Conservation (phyloP, 2,329 filamentous ascomycete species). For the Sporothrix variecibatus region DNA sequence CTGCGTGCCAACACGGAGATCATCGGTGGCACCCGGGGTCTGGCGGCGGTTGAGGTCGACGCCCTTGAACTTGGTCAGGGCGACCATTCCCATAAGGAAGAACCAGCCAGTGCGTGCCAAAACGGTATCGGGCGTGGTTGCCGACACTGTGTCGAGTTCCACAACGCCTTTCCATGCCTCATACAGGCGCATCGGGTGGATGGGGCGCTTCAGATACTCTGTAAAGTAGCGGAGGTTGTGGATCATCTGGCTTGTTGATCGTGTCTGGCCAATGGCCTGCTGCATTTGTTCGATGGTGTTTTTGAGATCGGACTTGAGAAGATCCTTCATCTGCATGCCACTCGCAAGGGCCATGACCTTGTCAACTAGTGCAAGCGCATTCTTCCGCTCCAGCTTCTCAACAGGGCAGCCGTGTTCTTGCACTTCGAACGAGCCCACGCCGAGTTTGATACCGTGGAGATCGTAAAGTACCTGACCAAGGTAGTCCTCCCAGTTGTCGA, state of each 20-base stretch:
- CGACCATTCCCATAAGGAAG: constrained; percentile 85
- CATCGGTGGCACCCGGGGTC: constrained; percentile 77
- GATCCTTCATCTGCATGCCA: constrained; percentile 83
- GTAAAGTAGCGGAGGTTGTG: constrained; percentile 84
- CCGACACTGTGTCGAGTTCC: constrained; percentile 69
- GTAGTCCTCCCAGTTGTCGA: constrained; percentile 83
- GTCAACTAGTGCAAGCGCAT: constrained; percentile 79
- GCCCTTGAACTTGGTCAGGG: constrained; percentile 78
- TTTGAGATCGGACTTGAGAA: constrained; percentile 89
- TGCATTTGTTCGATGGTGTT: constrained; percentile 92
- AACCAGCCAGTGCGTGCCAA: constrained; percentile 87
- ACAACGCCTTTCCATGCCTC: constrained; percentile 78
- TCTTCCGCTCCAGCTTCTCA: constrained; percentile 76
- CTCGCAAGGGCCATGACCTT: constrained; percentile 80
- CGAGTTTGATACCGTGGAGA: constrained; percentile 77
- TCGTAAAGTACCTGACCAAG: constrained; percentile 83
- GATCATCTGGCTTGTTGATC: constrained; percentile 76
- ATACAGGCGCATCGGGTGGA: constrained; percentile 79
- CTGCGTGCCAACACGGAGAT: constrained; percentile 76
- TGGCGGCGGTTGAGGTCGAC: constrained; percentile 72
- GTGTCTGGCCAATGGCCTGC: constrained; percentile 76
- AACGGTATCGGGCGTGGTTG: constrained; percentile 67
- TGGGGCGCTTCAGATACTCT: constrained; percentile 76
- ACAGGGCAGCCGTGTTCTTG: constrained; percentile 77
- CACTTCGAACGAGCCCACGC: constrained; percentile 64